Percentiles rank a stretch among this genome's conserved stretches.
Conservation (phyloP, 179 eudicot genomes). For the Beta corolliflora region DNA sequence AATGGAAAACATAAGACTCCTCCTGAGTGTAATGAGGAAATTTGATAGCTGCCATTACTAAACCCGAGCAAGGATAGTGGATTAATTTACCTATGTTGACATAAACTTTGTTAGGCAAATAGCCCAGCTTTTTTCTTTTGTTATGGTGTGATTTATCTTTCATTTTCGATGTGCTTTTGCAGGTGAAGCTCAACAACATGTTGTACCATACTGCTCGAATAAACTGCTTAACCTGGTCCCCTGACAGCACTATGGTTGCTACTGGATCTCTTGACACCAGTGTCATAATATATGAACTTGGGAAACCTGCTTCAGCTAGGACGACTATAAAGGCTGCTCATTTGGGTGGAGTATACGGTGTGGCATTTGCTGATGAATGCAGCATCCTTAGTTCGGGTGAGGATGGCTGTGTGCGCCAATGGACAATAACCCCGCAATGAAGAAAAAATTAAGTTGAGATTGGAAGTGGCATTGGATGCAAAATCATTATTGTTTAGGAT, state of each 20-base stretch:
- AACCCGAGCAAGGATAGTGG: no score
- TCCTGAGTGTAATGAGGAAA: no score
- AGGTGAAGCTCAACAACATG: constrained; percentile 95
- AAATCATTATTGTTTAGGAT: constrained; percentile 12
- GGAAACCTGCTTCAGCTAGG: constrained; percentile 73
- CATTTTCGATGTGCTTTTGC: constrained; percentile 23
- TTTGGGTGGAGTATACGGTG: constrained; percentile 86
- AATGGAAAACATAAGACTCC: no score
- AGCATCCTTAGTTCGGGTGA: constrained; percentile 83
- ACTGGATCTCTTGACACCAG: constrained; percentile 92
- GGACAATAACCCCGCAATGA: constrained; percentile 59
- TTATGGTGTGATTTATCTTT: constrained; percentile 1
- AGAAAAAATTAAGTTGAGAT: not conserved
- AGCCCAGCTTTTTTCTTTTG: not conserved
- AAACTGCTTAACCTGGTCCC: constrained; percentile 93
- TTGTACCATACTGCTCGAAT: constrained; percentile 84
- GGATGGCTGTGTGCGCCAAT: constrained; percentile 81
- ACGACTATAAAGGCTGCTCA: constrained; percentile 85
- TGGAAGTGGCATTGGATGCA: constrained; percentile 16
- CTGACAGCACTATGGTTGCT: constrained; percentile 73
- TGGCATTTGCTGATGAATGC: constrained; percentile 69
- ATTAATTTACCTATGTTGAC: no score
- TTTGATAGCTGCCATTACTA: no score
- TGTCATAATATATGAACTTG: constrained; percentile 71
- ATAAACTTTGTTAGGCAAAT: no score